Percentiles rank a stretch among this genome's conserved stretches.
Conservation (phyloP, 164 flowering plant genomes). For the Dillenia turbinata region DNA sequence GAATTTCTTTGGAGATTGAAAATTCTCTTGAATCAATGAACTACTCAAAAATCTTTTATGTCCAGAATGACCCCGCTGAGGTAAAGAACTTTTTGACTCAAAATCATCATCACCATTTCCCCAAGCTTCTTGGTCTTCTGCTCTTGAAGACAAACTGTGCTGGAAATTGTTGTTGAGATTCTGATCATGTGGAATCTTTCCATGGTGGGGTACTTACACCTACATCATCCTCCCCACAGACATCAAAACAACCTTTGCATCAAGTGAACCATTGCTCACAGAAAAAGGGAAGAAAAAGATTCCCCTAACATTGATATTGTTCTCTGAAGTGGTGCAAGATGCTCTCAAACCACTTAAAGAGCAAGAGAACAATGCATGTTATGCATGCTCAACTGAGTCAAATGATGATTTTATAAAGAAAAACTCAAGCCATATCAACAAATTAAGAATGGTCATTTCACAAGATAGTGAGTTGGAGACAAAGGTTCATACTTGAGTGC, state of each 20-base stretch:
- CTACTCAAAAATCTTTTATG: slow-evolving; percentile 50
- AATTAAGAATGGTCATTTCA: not conserved
- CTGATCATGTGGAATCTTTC: slow-evolving; percentile 29
- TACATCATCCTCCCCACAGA: slow-evolving; percentile 67
- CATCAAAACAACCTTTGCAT: slow-evolving; percentile 75
- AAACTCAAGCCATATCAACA: no score
- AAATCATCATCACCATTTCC: slow-evolving; percentile 38
- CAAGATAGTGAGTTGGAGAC: not conserved
- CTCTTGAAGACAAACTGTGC: slow-evolving; percentile 21
- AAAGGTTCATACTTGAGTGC: slow-evolving; percentile 73
- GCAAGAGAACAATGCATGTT: no score
- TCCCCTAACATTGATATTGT: no score
- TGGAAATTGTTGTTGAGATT: slow-evolving; percentile 27
- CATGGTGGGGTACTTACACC: slow-evolving; percentile 37
- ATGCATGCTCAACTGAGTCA: no score
- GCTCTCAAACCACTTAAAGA: no score
- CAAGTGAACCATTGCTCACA: not conserved
- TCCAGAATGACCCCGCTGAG: slow-evolving; percentile 34
- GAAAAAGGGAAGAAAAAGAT: no score
- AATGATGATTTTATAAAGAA: no score
- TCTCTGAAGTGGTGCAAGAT: no score
- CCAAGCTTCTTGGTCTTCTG: slow-evolving; percentile 30
- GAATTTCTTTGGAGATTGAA: slow-evolving; percentile 39
- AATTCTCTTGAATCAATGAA: slow-evolving; percentile 57
- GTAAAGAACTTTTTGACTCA: slow-evolving; percentile 33